Evolutionary conservation across 148 eudicot species (phyloP).

Genomic region (Rhododendron williamsianum): DNA sequence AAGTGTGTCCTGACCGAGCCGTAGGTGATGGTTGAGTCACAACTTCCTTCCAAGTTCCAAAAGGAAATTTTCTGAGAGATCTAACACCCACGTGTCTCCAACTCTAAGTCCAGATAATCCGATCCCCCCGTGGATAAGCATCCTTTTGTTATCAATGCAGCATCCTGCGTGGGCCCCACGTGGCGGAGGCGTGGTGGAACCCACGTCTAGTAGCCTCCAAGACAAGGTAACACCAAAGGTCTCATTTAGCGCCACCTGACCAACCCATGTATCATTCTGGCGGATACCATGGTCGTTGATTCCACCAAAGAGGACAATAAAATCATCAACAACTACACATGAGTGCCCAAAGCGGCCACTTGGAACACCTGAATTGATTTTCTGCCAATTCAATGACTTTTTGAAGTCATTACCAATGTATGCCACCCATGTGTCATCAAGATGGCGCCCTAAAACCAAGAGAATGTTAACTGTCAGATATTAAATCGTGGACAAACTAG

Average conservation of each 20-base stretch:
- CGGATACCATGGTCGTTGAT: conserved; percentile 86
- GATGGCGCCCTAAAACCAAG: conserved; percentile 77
- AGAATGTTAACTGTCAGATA: background rate
- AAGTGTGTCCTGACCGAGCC: conserved; percentile 85
- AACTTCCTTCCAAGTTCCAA: conserved; percentile 77
- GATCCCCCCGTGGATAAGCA: conserved; percentile 94
- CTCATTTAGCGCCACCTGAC: conserved; percentile 35
- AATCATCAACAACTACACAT: conserved; percentile 57
- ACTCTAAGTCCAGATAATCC: conserved; percentile 75
- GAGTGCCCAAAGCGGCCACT: conserved; percentile 96
- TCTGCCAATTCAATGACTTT: conserved; percentile 62
- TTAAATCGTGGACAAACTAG: background rate
- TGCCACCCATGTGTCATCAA: conserved; percentile 98
- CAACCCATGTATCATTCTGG: conserved; percentile 93
- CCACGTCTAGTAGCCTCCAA: conserved; percentile 76
- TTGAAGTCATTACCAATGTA: conserved; percentile 45
- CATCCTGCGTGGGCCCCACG: conserved; percentile 99
- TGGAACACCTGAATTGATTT: conserved; percentile 59
- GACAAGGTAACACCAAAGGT: conserved; percentile 38
- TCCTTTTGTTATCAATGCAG: conserved; percentile 47
- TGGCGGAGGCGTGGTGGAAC: conserved; percentile 64
- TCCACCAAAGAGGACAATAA: conserved; percentile 81
- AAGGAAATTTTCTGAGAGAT: conserved; percentile 59
- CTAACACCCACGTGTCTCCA: conserved; percentile 86
- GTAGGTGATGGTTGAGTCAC: conserved; percentile 53